Evolutionary conservation across 1,284 basidiomycete species (phyloP).

Genomic region (Singerocomus inundabilis): DNA sequence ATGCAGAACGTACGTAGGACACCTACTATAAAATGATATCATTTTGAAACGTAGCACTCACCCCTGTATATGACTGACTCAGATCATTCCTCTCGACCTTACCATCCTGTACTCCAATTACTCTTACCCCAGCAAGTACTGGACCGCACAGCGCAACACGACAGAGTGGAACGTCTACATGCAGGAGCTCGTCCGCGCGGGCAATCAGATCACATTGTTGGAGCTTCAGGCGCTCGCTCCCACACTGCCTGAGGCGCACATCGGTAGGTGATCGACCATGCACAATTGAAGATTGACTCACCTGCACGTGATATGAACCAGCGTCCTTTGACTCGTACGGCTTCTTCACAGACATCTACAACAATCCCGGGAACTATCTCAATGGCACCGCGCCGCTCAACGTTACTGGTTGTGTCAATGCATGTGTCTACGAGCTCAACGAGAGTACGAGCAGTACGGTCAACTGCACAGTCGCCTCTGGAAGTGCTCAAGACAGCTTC

Average conservation of each 20-base stretch:
- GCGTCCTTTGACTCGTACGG: slow-evolving; percentile 37
- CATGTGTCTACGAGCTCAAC: slow-evolving; percentile 29
- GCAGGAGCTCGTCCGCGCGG: slow-evolving; percentile 42
- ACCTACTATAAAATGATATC: not conserved
- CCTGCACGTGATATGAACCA: not conserved
- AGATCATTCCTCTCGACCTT: slow-evolving; percentile 50
- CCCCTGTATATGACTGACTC: not conserved
- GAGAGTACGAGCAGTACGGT: slow-evolving; percentile 14
- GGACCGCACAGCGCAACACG: slow-evolving; percentile 44
- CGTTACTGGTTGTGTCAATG: slow-evolving; percentile 29
- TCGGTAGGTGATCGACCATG: slow-evolving; percentile 25
- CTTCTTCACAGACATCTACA: slow-evolving; percentile 36
- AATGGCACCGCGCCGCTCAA: slow-evolving; percentile 37
- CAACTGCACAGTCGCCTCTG: slow-evolving; percentile 28
- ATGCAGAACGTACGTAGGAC: slow-evolving; percentile 40
- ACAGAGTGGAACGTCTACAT: slow-evolving; percentile 51
- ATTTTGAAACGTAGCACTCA: not conserved
- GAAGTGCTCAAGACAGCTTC: slow-evolving; percentile 33
- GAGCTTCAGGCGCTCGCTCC: slow-evolving; percentile 42
- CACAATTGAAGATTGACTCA: not conserved
- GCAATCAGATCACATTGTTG: slow-evolving; percentile 43
- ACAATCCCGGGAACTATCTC: slow-evolving; percentile 33
- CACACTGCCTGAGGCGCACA: slow-evolving; percentile 33
- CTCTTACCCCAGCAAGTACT: slow-evolving; percentile 45
- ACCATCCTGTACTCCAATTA: slow-evolving; percentile 42